Base-by-base conservation (phyloP, 129 eudicot species). In the Helianthus tuberosus region DNA sequence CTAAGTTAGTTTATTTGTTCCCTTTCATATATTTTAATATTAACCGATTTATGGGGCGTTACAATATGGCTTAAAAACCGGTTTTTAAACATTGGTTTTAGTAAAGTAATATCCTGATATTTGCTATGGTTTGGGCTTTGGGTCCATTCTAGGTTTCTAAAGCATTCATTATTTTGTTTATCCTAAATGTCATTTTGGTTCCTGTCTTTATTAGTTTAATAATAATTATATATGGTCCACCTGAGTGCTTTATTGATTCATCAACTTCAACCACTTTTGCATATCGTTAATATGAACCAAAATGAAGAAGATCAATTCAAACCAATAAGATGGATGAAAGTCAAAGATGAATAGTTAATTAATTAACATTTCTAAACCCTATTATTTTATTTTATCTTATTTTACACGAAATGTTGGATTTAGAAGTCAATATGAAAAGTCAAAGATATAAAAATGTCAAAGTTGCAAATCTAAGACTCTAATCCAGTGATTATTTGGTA, bases 251-350 rank as follows among this genome's bases (percentile, higher is more conserved):
- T 60, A 60, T 12, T 60, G 17, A 60, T 32, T 60, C 32, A 29
- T 15, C 43, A 60, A 60, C 43, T 25, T 61, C 66, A 61, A 61
- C 44, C 43, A 32, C 39, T 12, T 29, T 13, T 61, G 44, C 44
- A 11, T 29, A 29, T 61, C 1, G 20, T 29, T 29, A 61, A 32
- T 6, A 59, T 25, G 14, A 14, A 51, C 57, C 23, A 51, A 49
- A 51, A 51, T 4, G 44, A 29, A 11, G 66, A 25, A 58, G 64
- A 61, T 32, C 66, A 29, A 61, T 61, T 61, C 66, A 32, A 61
- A 61, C 66, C 66, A 61, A 32, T 61, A 61, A 43, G 44, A 32
- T 13, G 4, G 43, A 29, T 6, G 43, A 61, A 10, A 61, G 44
- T 61, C 39, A 61, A 61, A 29, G 17, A 29, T 14, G 66, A 61